Base-by-base conservation (phyloP, 345 rosid species). In the Hevea brasiliensis region DNA sequence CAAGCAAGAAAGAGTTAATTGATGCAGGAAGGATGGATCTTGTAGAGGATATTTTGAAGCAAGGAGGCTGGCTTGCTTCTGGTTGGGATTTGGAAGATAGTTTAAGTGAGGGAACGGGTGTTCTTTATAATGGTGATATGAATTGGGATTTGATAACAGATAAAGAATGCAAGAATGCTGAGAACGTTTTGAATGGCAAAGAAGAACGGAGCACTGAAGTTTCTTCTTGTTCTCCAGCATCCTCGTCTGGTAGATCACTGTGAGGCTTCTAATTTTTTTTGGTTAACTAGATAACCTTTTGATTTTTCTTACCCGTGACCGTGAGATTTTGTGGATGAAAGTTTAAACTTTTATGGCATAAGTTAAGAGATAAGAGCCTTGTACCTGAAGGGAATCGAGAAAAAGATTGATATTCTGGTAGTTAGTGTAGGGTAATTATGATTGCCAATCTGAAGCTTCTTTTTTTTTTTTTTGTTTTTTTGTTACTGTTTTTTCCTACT, bases 41-140 rank as follows among this genome's bases (percentile, higher is more conserved):
- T 78, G 95, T 81, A 24, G 89, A 86, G 76, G 86, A 82, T 68
- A 87, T 94, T 53, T 57, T 77, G 50, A 78, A 74, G 55, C 86
- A 83, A 71, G 91, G 97, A 65, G 97, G 98, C 2, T 92, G 98
- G 98, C 90, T 94, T 53, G 83, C 97, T 17, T 80, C 84, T 76
- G 98, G 98, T 51, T 94, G 98, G 98, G 91, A 87, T 76, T 79
- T 73, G 75, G 94, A 89, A 73, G 83, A 79, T 53, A 76, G 71
- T 53, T 72, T 77, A 17, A 77, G 69, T 17, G 74, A 75, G 48
- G 57, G 32, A 27, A 74, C 62, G 8, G 55, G n/a, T 40, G 71
- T 72, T 37, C 70, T 44, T 32, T 81, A 32, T 21, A 51, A 50
- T 65, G 71, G 17, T 61, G 53, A 64, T 37, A 55, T 18, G 21